A percentile compares a stretch with the other conserved stretches of the same genome.
Evolutionary conservation across 352 stramenopile species (phyloP).

Genomic region (Pythium volutum): DNA sequence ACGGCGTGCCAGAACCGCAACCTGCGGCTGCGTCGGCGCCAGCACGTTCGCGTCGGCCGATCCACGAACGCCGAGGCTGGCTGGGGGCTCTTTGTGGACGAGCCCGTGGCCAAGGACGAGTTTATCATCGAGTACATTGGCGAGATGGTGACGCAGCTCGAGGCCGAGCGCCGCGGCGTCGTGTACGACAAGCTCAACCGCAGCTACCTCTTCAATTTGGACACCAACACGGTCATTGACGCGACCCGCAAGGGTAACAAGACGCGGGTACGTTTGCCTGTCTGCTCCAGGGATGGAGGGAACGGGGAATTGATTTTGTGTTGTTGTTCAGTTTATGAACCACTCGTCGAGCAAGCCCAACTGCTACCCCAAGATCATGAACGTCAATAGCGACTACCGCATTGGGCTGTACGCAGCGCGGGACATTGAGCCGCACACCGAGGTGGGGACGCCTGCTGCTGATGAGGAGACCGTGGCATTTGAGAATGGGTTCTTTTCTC

Average conservation of each 20-base stretch:
- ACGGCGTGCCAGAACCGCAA: slow-evolving; percentile 71
- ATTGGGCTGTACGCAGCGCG: slow-evolving; percentile 92
- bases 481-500: not conserved
- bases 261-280: slow-evolving; percentile 63
- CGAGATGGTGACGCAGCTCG: slow-evolving; percentile 90
- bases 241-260: slow-evolving; percentile 95
- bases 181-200: slow-evolving; percentile 89
- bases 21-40: slow-evolving; percentile 45
- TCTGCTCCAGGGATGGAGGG: not conserved
- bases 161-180: slow-evolving; percentile 84
- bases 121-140: slow-evolving; percentile 96
- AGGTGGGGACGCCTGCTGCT: slow-evolving; percentile 38
- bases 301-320: not conserved
- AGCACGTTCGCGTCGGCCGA: slow-evolving; percentile 70
- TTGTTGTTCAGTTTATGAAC: slow-evolving; percentile 78
- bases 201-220: slow-evolving; percentile 94
- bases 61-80: slow-evolving; percentile 80
- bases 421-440: slow-evolving; percentile 85
- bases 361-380: slow-evolving; percentile 87
- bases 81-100: slow-evolving; percentile 91
- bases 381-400: slow-evolving; percentile 90
- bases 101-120: slow-evolving; percentile 88
- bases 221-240: slow-evolving; percentile 91
- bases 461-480: too few relatives aligned
- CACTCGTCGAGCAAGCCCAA: slow-evolving; percentile 80